Conservation (phyloP, 2,329 filamentous ascomycete genomes). For the Boeremia exigua region DNA sequence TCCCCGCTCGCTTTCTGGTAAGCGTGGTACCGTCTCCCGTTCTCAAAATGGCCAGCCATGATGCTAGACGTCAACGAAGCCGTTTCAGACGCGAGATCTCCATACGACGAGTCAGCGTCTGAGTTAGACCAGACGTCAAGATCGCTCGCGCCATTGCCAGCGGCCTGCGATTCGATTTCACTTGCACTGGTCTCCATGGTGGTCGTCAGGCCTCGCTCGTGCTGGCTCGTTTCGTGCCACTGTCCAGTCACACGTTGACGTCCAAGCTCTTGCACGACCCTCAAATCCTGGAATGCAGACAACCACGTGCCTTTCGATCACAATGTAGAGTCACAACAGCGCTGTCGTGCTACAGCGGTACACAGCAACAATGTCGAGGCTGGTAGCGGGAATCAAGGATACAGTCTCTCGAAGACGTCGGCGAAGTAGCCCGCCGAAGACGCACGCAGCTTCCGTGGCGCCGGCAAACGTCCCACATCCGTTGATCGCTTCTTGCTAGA, state of each 20-base stretch:
- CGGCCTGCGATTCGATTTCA: slow-evolving; percentile 13
- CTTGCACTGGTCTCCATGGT: slow-evolving; percentile 20
- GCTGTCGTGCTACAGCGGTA: slow-evolving; percentile 11
- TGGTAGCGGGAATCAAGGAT: slow-evolving; percentile 2
- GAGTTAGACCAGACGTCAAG: slow-evolving; percentile 25
- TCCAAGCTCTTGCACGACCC: slow-evolving; percentile 10
- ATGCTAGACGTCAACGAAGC: slow-evolving; percentile 37
- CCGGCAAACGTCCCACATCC: slow-evolving; percentile 5
- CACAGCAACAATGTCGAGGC: slow-evolving; percentile 7
- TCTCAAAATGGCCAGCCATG: slow-evolving; percentile 36
- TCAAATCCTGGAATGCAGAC: slow-evolving; percentile 11
- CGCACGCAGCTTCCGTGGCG: slow-evolving; percentile 8
- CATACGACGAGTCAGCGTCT: slow-evolving; percentile 30
- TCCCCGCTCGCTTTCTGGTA: slow-evolving; percentile 20
- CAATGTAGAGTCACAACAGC: slow-evolving; percentile 13
- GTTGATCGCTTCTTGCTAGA: slow-evolving; percentile 4
- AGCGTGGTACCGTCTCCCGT: slow-evolving; percentile 36
- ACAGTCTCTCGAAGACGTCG: slow-evolving; percentile 8
- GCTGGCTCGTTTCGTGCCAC: slow-evolving; percentile 10
- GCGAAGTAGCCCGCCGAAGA: slow-evolving; percentile 2
- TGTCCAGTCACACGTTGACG: slow-evolving; percentile 9
- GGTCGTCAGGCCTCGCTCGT: slow-evolving; percentile 4
- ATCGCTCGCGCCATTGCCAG: slow-evolving; percentile 9
- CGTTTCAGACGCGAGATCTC: slow-evolving; percentile 31
- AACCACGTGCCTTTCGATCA: slow-evolving; percentile 8